These are phyloP conservation scores for Parietaria judaica DNA, from an alignment of 306 rosid genomes.

Conservation along the genomic window DNA sequence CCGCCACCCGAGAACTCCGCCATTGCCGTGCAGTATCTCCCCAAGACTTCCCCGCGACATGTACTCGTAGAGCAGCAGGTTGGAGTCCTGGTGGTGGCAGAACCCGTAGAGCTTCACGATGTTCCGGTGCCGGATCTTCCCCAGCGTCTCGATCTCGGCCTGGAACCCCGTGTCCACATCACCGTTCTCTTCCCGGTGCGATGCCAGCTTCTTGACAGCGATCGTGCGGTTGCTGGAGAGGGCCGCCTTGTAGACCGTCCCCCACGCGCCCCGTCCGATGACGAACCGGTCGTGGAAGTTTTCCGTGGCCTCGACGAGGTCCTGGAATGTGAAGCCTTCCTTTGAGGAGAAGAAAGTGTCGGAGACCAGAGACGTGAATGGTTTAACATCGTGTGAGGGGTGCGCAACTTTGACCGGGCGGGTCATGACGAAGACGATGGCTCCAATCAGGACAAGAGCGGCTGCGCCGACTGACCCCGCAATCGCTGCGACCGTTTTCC, in stretches of 20 bases:
- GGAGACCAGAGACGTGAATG: conserved; percentile 35
- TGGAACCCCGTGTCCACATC: conserved; percentile 54
- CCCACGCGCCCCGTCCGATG: conserved; percentile 79
- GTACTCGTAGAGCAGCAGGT: conserved; percentile 72
- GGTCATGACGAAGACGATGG: conserved; percentile 54
- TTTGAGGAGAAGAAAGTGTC: conserved; percentile 66
- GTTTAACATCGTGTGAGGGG: conserved; percentile 31
- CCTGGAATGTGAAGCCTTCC: conserved; percentile 64
- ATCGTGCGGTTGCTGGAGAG: conserved; percentile 45
- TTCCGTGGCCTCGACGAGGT: conserved; percentile 58
- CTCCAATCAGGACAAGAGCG: conserved; percentile 55
- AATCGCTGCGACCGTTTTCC: conserved; percentile 39
- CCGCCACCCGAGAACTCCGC: conserved; percentile 55
- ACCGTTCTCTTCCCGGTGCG: conserved; percentile 68
- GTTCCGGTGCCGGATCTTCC: conserved; percentile 67
- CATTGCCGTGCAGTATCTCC: conserved; percentile 53
- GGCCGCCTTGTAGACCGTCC: conserved; percentile 72
- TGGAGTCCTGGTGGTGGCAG: conserved; percentile 64
- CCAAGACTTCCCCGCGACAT: conserved; percentile 88
- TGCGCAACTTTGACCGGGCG: conserved; percentile 27
- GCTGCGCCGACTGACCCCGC: conserved; percentile 65
- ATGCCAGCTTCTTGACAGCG: conserved; percentile 68
- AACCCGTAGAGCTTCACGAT: conserved; percentile 72
- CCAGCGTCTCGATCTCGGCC: conserved; percentile 68
- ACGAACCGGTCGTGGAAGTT: conserved; percentile 56